Conservation (phyloP, 2,329 filamentous ascomycete genomes). For the Leptographium flavum region DNA sequence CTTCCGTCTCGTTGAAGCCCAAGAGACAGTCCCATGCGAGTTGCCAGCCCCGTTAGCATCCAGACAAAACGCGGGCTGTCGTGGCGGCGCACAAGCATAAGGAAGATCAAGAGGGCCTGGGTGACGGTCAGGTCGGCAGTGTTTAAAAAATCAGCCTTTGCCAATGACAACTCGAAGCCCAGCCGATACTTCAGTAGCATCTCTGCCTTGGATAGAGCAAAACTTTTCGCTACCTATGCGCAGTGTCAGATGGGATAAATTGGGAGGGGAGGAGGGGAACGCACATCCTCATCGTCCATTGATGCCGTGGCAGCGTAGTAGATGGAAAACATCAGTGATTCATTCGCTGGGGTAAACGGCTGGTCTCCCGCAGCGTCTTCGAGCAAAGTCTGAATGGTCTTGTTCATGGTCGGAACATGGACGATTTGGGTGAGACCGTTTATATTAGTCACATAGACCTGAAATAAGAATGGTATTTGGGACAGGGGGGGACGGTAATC, state of each 20-base stretch:
- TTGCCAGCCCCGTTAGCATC: conserved; percentile 41
- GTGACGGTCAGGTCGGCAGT: too few relatives aligned
- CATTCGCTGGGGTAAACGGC: conserved; percentile 25
- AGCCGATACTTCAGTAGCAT: too few relatives aligned
- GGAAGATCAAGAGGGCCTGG: too few relatives aligned
- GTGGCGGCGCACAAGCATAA: too few relatives aligned
- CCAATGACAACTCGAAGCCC: too few relatives aligned
- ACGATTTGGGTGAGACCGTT: conserved; percentile 29
- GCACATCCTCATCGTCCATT: conserved; percentile 42
- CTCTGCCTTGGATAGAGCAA: conserved; percentile 28
- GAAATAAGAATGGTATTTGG: conserved; percentile 36
- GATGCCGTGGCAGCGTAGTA: conserved; percentile 41
- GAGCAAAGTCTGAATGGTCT: conserved; percentile 18
- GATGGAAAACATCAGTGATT: conserved; percentile 41
- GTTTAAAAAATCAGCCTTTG: too few relatives aligned
- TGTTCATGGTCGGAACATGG: conserved; percentile 29
- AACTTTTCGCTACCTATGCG: conserved; percentile 19
- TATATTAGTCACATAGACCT: conserved; percentile 35
- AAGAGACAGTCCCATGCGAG: conserved; percentile 45
- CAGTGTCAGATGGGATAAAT: not conserved
- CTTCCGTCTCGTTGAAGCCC: conserved; percentile 44
- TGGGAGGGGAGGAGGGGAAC: conserved; percentile 6
- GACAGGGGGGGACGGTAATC: conserved; percentile 36
- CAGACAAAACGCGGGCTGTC: too few relatives aligned
- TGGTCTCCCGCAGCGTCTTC: conserved; percentile 2